phyloP scores from a whole-genome alignment of 2,329 filamentous ascomycete species.

The Sarocladiaceae sp. region DNA sequence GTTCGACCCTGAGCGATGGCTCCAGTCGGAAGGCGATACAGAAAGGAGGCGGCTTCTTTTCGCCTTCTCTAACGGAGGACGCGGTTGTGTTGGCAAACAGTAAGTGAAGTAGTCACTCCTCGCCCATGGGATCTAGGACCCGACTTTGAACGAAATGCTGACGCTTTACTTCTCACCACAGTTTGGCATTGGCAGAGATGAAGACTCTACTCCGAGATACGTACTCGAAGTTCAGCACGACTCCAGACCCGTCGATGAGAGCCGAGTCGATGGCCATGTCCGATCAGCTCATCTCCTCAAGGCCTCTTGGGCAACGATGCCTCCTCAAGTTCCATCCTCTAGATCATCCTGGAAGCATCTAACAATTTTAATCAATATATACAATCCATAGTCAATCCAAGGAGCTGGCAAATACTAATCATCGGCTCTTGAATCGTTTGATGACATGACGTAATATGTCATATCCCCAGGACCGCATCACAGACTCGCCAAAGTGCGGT shows the following conservation, averaged over 20 bases:
- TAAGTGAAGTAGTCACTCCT: slow-evolving; percentile 35
- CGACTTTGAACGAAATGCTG: neutral
- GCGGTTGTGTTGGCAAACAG: slow-evolving; percentile 65
- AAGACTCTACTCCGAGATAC: slow-evolving; percentile 59
- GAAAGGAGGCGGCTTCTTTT: slow-evolving; percentile 62
- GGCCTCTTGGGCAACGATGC: slow-evolving; percentile 57
- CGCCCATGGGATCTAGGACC: neutral
- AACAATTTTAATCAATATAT: no score
- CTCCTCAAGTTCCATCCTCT: slow-evolving; percentile 39
- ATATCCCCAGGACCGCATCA: no score
- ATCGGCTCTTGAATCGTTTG: no score
- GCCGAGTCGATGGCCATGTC: slow-evolving; percentile 57
- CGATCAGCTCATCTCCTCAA: slow-evolving; percentile 64
- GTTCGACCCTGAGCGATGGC: slow-evolving; percentile 82
- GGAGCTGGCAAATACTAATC: no score
- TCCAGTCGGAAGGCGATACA: slow-evolving; percentile 67
- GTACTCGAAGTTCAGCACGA: slow-evolving; percentile 55
- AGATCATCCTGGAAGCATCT: no score
- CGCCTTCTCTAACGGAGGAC: slow-evolving; percentile 61
- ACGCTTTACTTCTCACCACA: slow-evolving; percentile 12
- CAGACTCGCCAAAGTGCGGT: no score
- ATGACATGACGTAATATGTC: no score
- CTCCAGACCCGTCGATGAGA: slow-evolving; percentile 50
- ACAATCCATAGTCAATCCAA: no score
- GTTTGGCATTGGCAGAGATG: slow-evolving; percentile 63